Base-by-base conservation (phyloP, 2,329 filamentous ascomycete genomes). In the Didymellaceae sp. region DNA sequence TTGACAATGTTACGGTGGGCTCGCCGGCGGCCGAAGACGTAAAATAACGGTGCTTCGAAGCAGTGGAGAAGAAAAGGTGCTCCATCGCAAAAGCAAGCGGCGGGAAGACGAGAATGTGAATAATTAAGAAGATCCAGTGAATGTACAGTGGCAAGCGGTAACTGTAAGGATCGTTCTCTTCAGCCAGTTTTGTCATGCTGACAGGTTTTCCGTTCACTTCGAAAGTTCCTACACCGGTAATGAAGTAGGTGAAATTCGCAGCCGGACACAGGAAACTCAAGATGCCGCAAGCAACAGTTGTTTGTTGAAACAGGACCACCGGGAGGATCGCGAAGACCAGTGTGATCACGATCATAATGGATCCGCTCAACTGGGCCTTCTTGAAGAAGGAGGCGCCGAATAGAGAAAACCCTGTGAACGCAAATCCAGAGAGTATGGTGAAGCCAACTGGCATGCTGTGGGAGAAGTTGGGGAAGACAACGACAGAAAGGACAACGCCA, bases 1-100 rank as follows among this genome's bases (percentile, higher is more conserved):
- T 50, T 1, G 52, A 51, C 2, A 67, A 37, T 5, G 41, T 56
- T 18, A 65, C 62, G 7, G 90, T 86, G 24, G 63, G 54, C 28
- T 50, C 54, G 3, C 38, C 40, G 21, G 39, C 7, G 2, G 7
- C 26, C 8, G 58, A 54, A 16, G 22, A 25, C 16, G 33, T 45
- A 26, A 78, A 66, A 35, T 66, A 83, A 17, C 62, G 53, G 14
- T 61, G 41, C n/a, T 51, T 25, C 17, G 64, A 66, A 14, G 58
- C 56, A 3, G 59, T 65, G 2, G 55, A 61, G 44, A 65, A 64
- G 7, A 61, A 44, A 1, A 53, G 5, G 13, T 62, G 52, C 43
- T 67, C 64, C 7, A 58, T 37, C 4, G 37, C 51, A 13, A 65
- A 65, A 1, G 63, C 63, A 8, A 66, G 25, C 9, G 53, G 31